Evolutionary conservation across 768 basidiomycete genomes (phyloP), one percentile per base, ranked within the genome.

Genomic region (Boletus subcaerulescens): DNA sequence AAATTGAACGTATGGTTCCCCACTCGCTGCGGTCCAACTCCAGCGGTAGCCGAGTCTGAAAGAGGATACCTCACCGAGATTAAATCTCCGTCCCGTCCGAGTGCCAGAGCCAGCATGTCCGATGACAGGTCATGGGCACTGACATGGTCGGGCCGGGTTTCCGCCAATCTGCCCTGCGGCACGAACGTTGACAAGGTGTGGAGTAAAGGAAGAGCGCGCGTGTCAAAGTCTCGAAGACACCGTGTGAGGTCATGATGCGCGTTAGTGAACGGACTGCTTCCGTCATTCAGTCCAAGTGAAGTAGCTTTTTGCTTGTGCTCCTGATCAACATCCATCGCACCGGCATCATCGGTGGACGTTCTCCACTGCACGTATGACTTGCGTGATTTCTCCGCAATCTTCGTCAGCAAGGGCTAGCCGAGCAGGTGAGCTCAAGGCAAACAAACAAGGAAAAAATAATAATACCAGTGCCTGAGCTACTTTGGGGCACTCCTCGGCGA

Each of bases 391-490:
- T 83, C 80, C 49, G 73, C 65, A 5, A 85, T 73, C 62, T 79
- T 82, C 54, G 81, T 80, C 58, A 85, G 73, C 20, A 83, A 70
- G n/a, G 80, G 79, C 84, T 85, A 56, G 26, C 8, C 45, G 38
- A 20, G 42, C 33, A 29, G 8, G 43, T 64, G 32, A 68, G 57
- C 55, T 52, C 24, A 32, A 49, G 45, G 15, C 40, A 5, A n/a
- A 5, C 22, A 24, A 14, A 24, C 5, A 22, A 31, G 24, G 18
- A 29, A 15, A 33, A 50, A 47, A 17, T 14, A 29, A 8, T 74
- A 80, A 52, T 60, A 84, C 86, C 45, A 85, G 71, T 32, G 83
- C 80, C 62, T 83, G 83, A 14, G 76, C 77, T 45, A 82, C 82
- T 58, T 82, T 81, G 6, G 84, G 80, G 45, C 86, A 74, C n/a